Evolutionary conservation across 1,284 basidiomycete species (phyloP), one percentile per base, ranked within the genome.

Genomic region (Moesziomyces sp.): DNA sequence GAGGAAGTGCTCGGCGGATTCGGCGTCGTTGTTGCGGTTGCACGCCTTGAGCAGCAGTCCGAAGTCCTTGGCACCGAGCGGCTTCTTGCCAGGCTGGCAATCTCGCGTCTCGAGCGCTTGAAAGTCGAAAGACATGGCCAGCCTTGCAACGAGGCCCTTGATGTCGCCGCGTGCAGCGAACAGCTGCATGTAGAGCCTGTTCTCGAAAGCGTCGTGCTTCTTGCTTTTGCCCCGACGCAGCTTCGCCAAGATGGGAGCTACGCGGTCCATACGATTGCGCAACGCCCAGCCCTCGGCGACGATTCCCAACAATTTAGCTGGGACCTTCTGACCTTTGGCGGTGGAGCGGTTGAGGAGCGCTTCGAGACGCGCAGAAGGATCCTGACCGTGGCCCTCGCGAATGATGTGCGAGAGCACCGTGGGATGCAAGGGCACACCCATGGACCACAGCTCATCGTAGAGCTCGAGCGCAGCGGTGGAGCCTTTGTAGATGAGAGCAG

Each of bases 131-230:
- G 10, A 5, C 28, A 64, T 46, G 6, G 44, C 49, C 2, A 76
- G 45, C 49, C 46, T 44, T 3, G 52, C 60, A 19, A 58, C 24
- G 9, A 66, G 46, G 9, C 38, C 24, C 34, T 62, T 49, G 1
- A 76, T n/a, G 21, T 78, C 69, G 28, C 76, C 76, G 8, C 57
- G 59, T 13, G 52, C 58, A 3, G 66, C 70, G 5, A 51, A 55
- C 8, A 73, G 48, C 21, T 67, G 47, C 42, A 49, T 46, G 5
- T 42, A 18, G 23, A 53, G 47, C 5, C 8, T 9, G 9, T 35
- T 47, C 21, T 47, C 16, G 44, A 72, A 62, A 5, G 23, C 24
- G 7, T 49, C 59, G 30, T 64, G 34, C 11, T 23, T 23, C 11
- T 43, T 42, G 16, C 13, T 18, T 4, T 35, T 42, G 35, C 57